These are phyloP conservation scores for Apiospora phragmitis DNA, from an alignment of 2,329 filamentous ascomycete species.

Conservation along the genomic window DNA sequence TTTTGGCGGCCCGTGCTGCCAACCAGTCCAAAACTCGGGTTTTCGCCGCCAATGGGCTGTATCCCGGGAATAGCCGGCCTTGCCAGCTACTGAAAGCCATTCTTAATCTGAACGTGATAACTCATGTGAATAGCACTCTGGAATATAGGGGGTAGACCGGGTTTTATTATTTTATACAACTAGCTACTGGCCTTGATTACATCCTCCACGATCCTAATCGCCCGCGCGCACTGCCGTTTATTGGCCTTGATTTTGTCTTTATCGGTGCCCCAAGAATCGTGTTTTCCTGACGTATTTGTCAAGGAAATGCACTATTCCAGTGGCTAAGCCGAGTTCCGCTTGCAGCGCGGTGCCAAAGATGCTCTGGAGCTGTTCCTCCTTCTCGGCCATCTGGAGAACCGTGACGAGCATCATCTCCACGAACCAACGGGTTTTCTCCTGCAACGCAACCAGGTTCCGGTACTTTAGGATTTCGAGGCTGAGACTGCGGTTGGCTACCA, in stretches of 20 bases:
- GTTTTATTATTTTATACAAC: no score
- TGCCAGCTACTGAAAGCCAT: no score
- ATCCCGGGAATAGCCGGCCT: not conserved
- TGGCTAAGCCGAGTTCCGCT: slow-evolving; percentile 60
- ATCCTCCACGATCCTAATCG: not conserved
- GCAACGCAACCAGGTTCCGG: slow-evolving; percentile 77
- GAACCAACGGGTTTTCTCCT: slow-evolving; percentile 74
- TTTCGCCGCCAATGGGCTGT: not conserved
- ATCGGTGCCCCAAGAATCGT: slow-evolving; percentile 44
- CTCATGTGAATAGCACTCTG: no score
- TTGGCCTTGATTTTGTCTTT: slow-evolving; percentile 50
- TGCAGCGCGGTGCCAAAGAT: slow-evolving; percentile 63
- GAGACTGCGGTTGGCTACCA: slow-evolving; percentile 48
- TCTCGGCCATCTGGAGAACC: slow-evolving; percentile 67
- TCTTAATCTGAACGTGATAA: no score
- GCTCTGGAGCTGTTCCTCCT: slow-evolving; percentile 56
- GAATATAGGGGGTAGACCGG: no score
- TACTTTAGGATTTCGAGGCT: slow-evolving; percentile 59
- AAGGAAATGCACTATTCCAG: slow-evolving; percentile 78
- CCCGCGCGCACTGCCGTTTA: slow-evolving; percentile 40
- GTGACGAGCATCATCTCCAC: slow-evolving; percentile 79
- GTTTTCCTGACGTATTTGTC: slow-evolving; percentile 72
- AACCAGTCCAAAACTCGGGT: not conserved
- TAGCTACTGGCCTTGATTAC: not conserved
- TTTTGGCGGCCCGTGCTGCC: not conserved